Evolutionary conservation across 352 stramenopile genomes (phyloP).

Genomic region (Pythium plurisporium): DNA sequence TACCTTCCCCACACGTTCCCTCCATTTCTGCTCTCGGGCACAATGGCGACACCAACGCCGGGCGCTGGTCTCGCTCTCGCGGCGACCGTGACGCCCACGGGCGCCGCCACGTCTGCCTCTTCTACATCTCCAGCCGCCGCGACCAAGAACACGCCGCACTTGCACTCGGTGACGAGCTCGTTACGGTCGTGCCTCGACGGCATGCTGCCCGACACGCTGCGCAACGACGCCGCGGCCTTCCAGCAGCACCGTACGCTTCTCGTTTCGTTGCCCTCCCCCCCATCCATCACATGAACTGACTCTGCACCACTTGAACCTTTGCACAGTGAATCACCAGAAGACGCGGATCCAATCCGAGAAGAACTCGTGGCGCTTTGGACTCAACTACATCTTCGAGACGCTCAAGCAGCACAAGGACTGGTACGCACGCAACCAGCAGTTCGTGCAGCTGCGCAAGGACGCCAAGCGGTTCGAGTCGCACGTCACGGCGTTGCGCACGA

Average conservation of each 20-base stretch:
- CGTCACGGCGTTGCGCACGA: slow-evolving; percentile 58
- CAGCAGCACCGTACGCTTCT: slow-evolving; percentile 53
- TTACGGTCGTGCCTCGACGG: slow-evolving; percentile 79
- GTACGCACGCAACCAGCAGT: slow-evolving; percentile 87
- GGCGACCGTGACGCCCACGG: background rate
- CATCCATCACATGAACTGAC: background rate
- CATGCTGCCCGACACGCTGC: slow-evolving; percentile 80
- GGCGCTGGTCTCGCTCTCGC: slow-evolving; percentile 10
- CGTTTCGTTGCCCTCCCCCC: background rate
- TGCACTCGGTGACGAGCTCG: slow-evolving; percentile 79
- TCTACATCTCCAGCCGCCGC: slow-evolving; percentile 11
- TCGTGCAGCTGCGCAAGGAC: slow-evolving; percentile 82
- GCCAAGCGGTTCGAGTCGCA: slow-evolving; percentile 75
- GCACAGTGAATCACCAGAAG: slow-evolving; percentile 69
- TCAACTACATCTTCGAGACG: slow-evolving; percentile 89
- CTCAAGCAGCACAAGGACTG: slow-evolving; percentile 88
- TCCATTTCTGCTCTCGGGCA: background rate
- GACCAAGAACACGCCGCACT: slow-evolving; percentile 68
- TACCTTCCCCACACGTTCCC: background rate
- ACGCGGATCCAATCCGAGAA: slow-evolving; percentile 72
- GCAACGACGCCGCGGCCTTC: slow-evolving; percentile 73
- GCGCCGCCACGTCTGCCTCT: background rate
- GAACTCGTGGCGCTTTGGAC: slow-evolving; percentile 83
- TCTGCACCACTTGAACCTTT: no score
- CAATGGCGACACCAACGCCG: slow-evolving; percentile 22